phyloP scores from a whole-genome alignment of 1,139 yeast species.

The Geotrichum cucujoidarum region DNA sequence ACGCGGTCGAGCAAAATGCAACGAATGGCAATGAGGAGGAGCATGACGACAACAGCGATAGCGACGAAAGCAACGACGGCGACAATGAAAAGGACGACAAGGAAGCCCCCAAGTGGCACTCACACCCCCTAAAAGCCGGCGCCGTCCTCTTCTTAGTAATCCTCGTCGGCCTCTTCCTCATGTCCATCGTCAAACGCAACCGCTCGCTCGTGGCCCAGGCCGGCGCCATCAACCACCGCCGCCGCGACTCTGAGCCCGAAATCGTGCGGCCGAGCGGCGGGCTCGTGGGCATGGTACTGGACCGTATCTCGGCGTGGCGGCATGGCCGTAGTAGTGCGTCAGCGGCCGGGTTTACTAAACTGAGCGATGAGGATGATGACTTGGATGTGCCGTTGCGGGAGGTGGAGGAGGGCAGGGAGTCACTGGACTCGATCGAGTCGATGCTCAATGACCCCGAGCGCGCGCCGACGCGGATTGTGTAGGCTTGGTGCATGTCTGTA shows the following conservation, averaged over 20 bases:
- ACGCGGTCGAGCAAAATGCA: not conserved
- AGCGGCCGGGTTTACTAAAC: not conserved
- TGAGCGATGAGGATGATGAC: not conserved
- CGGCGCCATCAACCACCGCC: not conserved
- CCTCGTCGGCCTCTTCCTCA: not conserved
- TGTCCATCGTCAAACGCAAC: not conserved
- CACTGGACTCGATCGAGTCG: not conserved
- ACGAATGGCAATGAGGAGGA: not conserved
- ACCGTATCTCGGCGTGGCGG: not conserved
- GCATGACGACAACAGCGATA: not conserved
- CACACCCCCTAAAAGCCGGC: not conserved
- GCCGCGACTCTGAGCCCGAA: not conserved
- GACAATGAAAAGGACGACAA: not conserved
- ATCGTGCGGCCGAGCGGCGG: not conserved
- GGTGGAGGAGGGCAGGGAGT: not conserved
- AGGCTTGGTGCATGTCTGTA: not conserved
- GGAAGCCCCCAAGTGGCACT: not conserved
- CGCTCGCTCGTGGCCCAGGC: not conserved
- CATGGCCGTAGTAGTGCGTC: too few species aligned
- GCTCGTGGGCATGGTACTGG: not conserved
- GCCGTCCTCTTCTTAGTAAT: not conserved
- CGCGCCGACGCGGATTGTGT: not conserved
- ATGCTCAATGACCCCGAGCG: not conserved
- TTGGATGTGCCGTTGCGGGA: not conserved
- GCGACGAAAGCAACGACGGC: not conserved